Evolutionary conservation across 2,329 filamentous ascomycete genomes (phyloP).

Genomic region (Fusarium concolor): DNA sequence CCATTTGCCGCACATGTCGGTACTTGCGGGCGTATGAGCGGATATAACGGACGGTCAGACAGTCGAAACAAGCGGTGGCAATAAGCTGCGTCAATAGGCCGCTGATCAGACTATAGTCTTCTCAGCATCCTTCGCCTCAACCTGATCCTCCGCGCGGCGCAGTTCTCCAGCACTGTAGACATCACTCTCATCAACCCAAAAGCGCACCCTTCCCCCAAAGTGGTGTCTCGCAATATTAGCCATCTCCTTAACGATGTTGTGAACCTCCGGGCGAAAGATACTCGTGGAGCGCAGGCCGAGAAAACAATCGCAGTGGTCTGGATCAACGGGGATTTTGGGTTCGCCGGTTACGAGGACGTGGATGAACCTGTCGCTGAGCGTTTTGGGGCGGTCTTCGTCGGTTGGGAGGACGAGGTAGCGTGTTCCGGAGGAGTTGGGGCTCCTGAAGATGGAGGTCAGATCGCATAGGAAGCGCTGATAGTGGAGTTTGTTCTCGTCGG

Average conservation of each 20-base stretch:
- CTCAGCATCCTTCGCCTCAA: background rate
- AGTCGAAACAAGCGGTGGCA: too few relatives aligned
- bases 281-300: conserved; percentile 6
- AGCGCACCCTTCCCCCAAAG: background rate
- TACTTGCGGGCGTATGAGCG: background rate
- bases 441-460: background rate
- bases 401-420: background rate
- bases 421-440: background rate
- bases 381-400: background rate
- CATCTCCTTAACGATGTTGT: background rate
- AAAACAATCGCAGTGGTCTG: conserved; percentile 10
- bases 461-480: conserved; percentile 3
- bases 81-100: background rate
- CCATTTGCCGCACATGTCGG: background rate
- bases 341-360: background rate
- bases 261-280: background rate
- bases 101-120: background rate
- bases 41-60: background rate
- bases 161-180: background rate
- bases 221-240: background rate
- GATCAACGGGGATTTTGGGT: background rate
- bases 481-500: background rate
- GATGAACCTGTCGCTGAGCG: background rate
- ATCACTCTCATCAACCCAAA: background rate
- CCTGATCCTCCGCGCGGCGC: background rate